Percentiles rank a stretch among this genome's conserved stretches.
Evolutionary conservation across 1,284 basidiomycete species (phyloP).

Genomic region (Trichosporon ovoides): DNA sequence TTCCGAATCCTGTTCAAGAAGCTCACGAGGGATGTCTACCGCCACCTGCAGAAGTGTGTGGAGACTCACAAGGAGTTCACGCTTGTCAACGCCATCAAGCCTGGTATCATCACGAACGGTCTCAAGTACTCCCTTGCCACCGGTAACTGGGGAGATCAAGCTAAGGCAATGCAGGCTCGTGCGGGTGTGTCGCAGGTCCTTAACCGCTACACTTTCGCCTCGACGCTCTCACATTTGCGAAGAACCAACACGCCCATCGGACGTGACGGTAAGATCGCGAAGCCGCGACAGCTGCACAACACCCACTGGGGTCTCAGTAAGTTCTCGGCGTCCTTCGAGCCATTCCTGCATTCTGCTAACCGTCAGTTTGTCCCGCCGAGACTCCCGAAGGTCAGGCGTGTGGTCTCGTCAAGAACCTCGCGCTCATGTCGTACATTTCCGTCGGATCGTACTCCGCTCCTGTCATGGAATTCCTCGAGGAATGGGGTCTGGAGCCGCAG

Average conservation of each 20-base stretch:
- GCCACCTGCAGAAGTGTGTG: conserved; percentile 97
- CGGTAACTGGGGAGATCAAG: conserved; percentile 99
- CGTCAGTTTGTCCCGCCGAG: conserved; percentile 97
- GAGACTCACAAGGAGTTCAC: conserved; percentile 96
- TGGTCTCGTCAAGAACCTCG: conserved; percentile 97
- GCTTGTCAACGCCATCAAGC: conserved; percentile 84
- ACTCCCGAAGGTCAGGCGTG: conserved; percentile 99
- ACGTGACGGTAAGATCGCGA: conserved; percentile 97
- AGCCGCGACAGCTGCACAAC: conserved; percentile 97
- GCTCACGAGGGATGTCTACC: conserved; percentile 92
- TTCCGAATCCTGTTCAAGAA: conserved; percentile 98
- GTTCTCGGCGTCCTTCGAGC: too few relatives aligned
- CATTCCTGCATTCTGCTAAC: too few relatives aligned
- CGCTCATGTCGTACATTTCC: conserved; percentile 96
- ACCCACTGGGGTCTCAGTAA: conserved; percentile 99
- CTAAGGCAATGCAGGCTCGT: conserved; percentile 95
- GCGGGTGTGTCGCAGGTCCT: conserved; percentile 98
- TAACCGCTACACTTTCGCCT: conserved; percentile 97
- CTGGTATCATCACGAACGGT: conserved; percentile 96
- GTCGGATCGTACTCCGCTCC: conserved; percentile 94
- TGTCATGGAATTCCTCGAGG: conserved; percentile 96
- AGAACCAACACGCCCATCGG: conserved; percentile 98
- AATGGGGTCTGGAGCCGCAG: conserved; percentile 91
- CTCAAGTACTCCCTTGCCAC: conserved; percentile 97
- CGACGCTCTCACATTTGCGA: conserved; percentile 94